Evolutionary conservation across 805 yeast species (phyloP), one percentile per base, ranked within the genome.

Genomic region (Dipodascus albidus): DNA sequence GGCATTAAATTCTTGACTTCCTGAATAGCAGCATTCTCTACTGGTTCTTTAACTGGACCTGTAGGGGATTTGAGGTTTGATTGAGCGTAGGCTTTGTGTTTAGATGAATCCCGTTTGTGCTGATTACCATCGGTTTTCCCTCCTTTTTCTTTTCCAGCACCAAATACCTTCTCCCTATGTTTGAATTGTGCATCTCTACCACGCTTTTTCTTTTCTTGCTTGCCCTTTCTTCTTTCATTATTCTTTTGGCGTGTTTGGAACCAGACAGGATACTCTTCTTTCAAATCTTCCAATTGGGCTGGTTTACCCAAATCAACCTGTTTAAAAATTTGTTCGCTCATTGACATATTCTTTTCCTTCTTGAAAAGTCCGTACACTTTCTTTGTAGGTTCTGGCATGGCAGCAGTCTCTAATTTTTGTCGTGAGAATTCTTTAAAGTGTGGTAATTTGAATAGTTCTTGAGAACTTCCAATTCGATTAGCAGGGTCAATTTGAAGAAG

Each of bases 391-490:
- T 14, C 6, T n/a, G n/a, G 8, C 9, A 19, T 11, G 44, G 44
- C 44, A 38, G 44, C 44, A 38, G 44, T 19, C 20, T 38, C 44
- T 47, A 57, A 22, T 22, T 14, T 27, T 21, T 47, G 44, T 17
- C 50, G 21, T 1, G 57, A 35, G 19, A 52, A 20, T 2, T 55
- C 59, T 6, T 27, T 35, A 50, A 59, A 59, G 42, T 51, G 57
- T 6, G 47, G 47, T n/a, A 52, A 50, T 8, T 38, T 14, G 47
- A 59, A 53, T 33, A 57, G 44, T 4, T 50, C 55, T 19, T 50
- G 19, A 47, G 51, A 23, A 24, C 47, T 48, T 21, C 53, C 47
- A 15, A 55, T 47, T 14, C 62, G 47, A 3, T 57, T 42, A 8
- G 49, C 19, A 1, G 59, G 60, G 31, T 49, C 27, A 15, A 49